Evolutionary conservation across 495 filamentous ascomycete genomes (phyloP).

Genomic region (Parathielavia hyrcaniae): DNA sequence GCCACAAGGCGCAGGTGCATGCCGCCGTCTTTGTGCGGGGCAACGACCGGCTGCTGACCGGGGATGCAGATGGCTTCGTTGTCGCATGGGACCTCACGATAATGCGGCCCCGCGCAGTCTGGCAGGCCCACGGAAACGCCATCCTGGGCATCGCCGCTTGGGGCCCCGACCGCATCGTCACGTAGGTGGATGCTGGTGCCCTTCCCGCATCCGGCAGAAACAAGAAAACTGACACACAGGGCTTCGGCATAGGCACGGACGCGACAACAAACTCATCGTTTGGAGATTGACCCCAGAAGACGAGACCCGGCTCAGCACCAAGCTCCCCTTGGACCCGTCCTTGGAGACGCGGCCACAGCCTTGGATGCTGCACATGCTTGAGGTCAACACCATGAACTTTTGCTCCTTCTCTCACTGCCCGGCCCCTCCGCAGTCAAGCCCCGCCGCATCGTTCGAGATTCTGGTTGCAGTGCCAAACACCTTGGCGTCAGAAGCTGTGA

Average conservation of each 20-base stretch:
- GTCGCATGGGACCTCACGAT: constrained; percentile 78
- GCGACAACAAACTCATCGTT: constrained; percentile 79
- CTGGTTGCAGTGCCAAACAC: constrained; percentile 73
- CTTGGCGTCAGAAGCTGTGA: constrained; percentile 64
- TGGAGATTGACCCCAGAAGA: constrained; percentile 68
- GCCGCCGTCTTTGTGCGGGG: constrained; percentile 61
- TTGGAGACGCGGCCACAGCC: constrained; percentile 53
- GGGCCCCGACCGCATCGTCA: constrained; percentile 58
- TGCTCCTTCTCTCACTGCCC: constrained; percentile 73
- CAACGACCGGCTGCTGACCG: constrained; percentile 75
- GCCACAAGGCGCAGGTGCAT: constrained; percentile 78
- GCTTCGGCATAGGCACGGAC: constrained; percentile 53
- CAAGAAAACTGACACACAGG: neutral
- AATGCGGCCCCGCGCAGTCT: constrained; percentile 76
- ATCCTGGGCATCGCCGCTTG: constrained; percentile 69
- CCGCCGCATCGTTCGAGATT: constrained; percentile 34
- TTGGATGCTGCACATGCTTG: constrained; percentile 75
- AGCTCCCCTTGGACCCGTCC: constrained; percentile 58
- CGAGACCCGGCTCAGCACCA: constrained; percentile 57
- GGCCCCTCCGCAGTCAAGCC: constrained; percentile 12
- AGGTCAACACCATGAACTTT: constrained; percentile 93
- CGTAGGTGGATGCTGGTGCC: constrained; percentile 51
- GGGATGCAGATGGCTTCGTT: constrained; percentile 85
- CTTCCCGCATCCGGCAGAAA: neutral
- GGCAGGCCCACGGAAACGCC: constrained; percentile 76